Conservation (phyloP, 345 rosid genomes). For the Xanthoceras sorbifolium region DNA sequence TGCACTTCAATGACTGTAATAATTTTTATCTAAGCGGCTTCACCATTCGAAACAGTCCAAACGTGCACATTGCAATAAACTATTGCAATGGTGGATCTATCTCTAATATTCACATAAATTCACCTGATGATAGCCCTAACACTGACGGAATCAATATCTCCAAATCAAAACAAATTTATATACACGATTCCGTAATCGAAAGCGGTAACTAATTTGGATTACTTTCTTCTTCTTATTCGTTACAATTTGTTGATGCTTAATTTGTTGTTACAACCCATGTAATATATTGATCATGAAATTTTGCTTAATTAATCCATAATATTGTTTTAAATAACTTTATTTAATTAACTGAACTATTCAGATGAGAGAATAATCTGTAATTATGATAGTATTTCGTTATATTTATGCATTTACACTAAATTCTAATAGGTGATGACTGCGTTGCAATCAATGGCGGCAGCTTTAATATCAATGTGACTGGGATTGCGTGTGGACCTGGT, state of each 20-base stretch:
- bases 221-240: too few species aligned
- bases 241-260: too few species aligned
- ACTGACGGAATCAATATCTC: slow-evolving; percentile 54
- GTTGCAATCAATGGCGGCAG: slow-evolving; percentile 38
- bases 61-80: slow-evolving; percentile 26
- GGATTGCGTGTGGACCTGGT: slow-evolving; percentile 60
- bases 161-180: slow-evolving; percentile 16
- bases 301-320: too few species aligned
- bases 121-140: slow-evolving; percentile 49
- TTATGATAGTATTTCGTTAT: too few species aligned
- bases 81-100: slow-evolving; percentile 18
- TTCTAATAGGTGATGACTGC: slow-evolving; percentile 71
- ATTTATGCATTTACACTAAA: too few species aligned
- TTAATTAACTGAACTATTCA: too few species aligned
- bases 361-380: too few species aligned
- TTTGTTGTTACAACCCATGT: too few species aligned
- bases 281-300: too few species aligned
- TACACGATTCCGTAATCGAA: slow-evolving; percentile 28
- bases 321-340: too few species aligned
- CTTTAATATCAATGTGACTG: slow-evolving; percentile 33
- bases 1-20: slow-evolving; percentile 24
- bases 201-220: too few species aligned
- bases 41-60: slow-evolving; percentile 32
- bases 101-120: slow-evolving; percentile 32
- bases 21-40: slow-evolving; percentile 31